Base-by-base conservation (phyloP, 345 rosid species). In the Bruguiera sexangula region DNA sequence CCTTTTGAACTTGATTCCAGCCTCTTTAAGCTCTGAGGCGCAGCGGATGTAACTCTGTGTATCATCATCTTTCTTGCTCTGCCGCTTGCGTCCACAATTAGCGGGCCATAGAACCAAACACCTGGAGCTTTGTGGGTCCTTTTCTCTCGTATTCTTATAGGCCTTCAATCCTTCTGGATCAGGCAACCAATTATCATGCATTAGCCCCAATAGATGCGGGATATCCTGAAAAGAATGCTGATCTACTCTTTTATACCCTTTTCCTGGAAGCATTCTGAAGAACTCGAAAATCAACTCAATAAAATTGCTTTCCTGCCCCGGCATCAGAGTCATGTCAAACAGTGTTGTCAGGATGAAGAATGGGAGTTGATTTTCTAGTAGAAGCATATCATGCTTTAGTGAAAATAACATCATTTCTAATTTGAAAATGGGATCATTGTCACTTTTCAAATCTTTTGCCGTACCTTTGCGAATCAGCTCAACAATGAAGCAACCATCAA, bases 281-380 rank as follows among this genome's bases (percentile, higher is more conserved):
- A 69, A 32, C 0, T 11, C 0, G 10, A 26, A 20, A 26, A 69
- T 39, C 32, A 31, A 19, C 6, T 34, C 2, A 22, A 50, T 7
- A 39, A 66, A 53, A 3, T 6, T 6, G 18, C 9, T 3, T 20
- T 21, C 10, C 5, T 57, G n/a, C 4, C 15, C 15, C 0, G 21
- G 20, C 13, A 11, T 27, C 52, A 2, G 20, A 21, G 66, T 66
- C 69, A 66, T 54, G 22, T 6, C 11, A 60, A 59, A 75, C 27
- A 75, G 18, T 48, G 58, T 9, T 16, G 10, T 16, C 6, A 72
- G 46, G 24, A 72, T 34, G 30, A 67, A 76, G 63, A 76, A 71
- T 1, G 80, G 76, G 68, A 76, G 76, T 10, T 72, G 76, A 50
- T 67, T 76, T 51, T 76, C 69, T 0, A 76, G 8, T 8, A 71